phyloP scores from a whole-genome alignment of 164 flowering plant genomes.

The Magnolia officinalis region DNA sequence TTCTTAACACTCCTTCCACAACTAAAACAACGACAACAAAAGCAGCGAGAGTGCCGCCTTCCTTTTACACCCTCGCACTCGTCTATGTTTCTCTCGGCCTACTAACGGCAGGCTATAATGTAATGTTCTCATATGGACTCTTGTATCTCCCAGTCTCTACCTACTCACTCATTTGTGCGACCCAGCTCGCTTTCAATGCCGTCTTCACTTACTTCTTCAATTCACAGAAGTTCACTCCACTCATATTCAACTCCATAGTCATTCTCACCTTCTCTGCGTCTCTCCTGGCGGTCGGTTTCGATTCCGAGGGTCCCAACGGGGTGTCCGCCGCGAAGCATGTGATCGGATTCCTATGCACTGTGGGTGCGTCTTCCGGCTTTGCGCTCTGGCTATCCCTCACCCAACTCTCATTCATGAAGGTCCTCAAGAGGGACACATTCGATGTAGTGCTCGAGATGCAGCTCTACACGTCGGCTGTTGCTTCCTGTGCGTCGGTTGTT shows the following conservation, averaged over 20 bases:
- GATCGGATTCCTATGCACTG: conserved; percentile 28
- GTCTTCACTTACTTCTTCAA: conserved; percentile 35
- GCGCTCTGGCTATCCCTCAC: conserved; percentile 28
- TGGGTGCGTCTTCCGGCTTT: conserved; percentile 32
- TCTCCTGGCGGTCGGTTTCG: conserved; percentile 23
- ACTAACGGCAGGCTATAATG: conserved; percentile 27
- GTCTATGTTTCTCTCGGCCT: conserved; percentile 32
- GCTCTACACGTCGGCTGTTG: conserved; percentile 18
- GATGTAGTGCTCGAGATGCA: conserved; percentile 21
- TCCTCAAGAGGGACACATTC: conserved; percentile 19
- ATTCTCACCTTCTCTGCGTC: conserved; percentile 28
- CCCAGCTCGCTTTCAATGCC: conserved; percentile 33
- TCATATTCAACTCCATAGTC: conserved; percentile 30
- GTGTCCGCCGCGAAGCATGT: conserved; percentile 19
- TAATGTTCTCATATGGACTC: conserved; percentile 32
- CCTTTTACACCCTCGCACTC: background rate
- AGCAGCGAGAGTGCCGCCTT: background rate
- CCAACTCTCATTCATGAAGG: conserved; percentile 30
- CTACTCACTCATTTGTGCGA: conserved; percentile 32
- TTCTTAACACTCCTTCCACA: background rate
- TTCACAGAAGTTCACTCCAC: conserved; percentile 31
- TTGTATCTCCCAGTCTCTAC: conserved; percentile 38
- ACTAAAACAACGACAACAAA: background rate
- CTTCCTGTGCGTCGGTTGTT: conserved; percentile 20
- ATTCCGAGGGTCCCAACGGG: conserved; percentile 8